These are phyloP conservation scores for Sporobolomyces roseus DNA, from an alignment of 768 basidiomycete species.

Conservation along the genomic window DNA sequence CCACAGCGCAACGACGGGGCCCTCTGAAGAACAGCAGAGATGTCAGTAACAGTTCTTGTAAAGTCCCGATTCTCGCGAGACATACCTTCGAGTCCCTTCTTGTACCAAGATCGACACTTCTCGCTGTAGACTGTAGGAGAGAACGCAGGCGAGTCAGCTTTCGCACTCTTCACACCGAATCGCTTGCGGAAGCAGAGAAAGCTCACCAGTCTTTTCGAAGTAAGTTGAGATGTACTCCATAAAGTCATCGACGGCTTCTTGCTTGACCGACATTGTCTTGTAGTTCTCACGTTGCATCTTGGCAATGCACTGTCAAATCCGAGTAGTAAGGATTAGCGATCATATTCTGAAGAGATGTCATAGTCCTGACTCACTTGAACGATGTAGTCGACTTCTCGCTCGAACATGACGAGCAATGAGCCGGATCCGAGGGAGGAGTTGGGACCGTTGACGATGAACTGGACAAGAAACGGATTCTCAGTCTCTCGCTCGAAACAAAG, in stretches of 20 bases:
- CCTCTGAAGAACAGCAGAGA: slow-evolving; percentile 48
- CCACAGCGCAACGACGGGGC: slow-evolving; percentile 60
- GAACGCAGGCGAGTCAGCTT: slow-evolving; percentile 46
- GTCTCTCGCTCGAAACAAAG: not conserved
- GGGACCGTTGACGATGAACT: slow-evolving; percentile 52
- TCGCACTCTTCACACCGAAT: slow-evolving; percentile 43
- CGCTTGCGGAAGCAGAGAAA: slow-evolving; percentile 47
- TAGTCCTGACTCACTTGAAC: slow-evolving; percentile 53
- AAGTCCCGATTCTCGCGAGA: too few relatives aligned
- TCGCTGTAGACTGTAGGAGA: slow-evolving; percentile 54
- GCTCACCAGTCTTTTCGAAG: slow-evolving; percentile 19
- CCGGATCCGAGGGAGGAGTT: slow-evolving; percentile 60
- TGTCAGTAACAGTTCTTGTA: too few relatives aligned
- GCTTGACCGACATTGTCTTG: slow-evolving; percentile 62
- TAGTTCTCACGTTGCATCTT: slow-evolving; percentile 64
- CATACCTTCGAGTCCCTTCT: slow-evolving; percentile 55
- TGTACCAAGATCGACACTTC: slow-evolving; percentile 65
- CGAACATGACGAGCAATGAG: slow-evolving; percentile 58
- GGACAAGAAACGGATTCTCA: not conserved
- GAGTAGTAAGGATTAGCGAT: too few relatives aligned
- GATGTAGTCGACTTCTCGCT: slow-evolving; percentile 60
- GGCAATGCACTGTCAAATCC: slow-evolving; percentile 49
- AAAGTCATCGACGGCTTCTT: slow-evolving; percentile 61
- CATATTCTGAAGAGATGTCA: too few relatives aligned
- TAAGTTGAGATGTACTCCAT: slow-evolving; percentile 52